A percentile compares a stretch with the other conserved stretches of the same genome.
These are phyloP conservation scores for Kuraishia piskuri DNA, from an alignment of 805 yeast species.

Conservation along the genomic window DNA sequence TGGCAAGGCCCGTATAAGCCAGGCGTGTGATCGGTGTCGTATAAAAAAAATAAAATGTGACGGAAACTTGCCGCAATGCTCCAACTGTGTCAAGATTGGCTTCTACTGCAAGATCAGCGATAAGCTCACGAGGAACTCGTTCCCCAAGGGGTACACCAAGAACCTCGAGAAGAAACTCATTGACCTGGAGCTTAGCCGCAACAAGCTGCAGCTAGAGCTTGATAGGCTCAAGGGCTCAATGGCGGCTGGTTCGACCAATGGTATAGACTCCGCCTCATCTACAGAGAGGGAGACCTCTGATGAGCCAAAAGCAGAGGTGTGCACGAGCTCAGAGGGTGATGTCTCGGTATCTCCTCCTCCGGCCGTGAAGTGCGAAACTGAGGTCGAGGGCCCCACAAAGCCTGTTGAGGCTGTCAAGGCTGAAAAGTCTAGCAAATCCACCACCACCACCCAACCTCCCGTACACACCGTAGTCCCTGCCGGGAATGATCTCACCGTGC, in stretches of 20 bases:
- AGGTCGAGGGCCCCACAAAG: background rate
- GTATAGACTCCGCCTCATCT: background rate
- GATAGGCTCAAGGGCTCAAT: conserved; percentile 8
- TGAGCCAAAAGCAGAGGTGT: background rate
- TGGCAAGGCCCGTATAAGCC: conserved; percentile 47
- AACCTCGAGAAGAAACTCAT: conserved; percentile 57
- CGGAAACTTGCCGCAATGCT: conserved; percentile 59
- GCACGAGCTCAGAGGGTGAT: too few species aligned
- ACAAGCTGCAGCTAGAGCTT: conserved; percentile 27
- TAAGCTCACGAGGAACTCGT: conserved; percentile 65
- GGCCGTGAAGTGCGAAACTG: background rate
- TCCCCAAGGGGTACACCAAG: conserved; percentile 77
- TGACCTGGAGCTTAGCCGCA: conserved; percentile 49
- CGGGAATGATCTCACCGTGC: background rate
- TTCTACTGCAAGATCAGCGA: conserved; percentile 67
- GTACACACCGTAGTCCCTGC: background rate
- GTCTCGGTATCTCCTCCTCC: too few species aligned
- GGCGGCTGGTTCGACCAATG: background rate
- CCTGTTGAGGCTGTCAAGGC: background rate
- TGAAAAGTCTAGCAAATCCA: background rate
- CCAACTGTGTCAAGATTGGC: conserved; percentile 56
- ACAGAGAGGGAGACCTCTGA: background rate
- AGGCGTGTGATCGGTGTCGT: conserved; percentile 78
- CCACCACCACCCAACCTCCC: background rate
- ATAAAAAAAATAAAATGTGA: conserved; percentile 72